phyloP scores from a whole-genome alignment of 805 yeast species.

The Hanseniaspora osmophila region DNA sequence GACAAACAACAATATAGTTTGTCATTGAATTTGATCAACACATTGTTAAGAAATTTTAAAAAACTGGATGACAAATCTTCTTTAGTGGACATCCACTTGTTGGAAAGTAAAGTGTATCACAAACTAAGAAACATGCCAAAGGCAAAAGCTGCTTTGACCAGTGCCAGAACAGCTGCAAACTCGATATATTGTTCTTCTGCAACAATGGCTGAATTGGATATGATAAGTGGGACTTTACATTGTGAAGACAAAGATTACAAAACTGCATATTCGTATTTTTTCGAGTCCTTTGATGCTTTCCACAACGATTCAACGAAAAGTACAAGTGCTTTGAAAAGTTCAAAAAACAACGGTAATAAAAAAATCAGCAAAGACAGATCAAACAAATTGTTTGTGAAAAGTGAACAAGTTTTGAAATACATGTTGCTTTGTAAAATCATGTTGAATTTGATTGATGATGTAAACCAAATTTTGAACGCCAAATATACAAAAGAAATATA shows the following conservation, averaged over 20 bases:
- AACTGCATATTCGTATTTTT: constrained; percentile 90
- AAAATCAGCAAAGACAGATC: neutral
- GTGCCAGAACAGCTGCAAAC: constrained; percentile 96
- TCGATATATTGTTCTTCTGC: constrained; percentile 90
- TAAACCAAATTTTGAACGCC: constrained; percentile 60
- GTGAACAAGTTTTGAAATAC: constrained; percentile 74
- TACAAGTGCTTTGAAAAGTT: constrained; percentile 17
- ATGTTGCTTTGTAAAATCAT: constrained; percentile 87
- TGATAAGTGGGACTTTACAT: constrained; percentile 88
- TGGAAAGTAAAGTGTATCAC: constrained; percentile 82
- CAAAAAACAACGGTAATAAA: constrained; percentile 14
- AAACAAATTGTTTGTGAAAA: constrained; percentile 39
- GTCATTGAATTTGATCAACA: constrained; percentile 57
- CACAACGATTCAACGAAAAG: constrained; percentile 23
- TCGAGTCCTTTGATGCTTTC: constrained; percentile 87
- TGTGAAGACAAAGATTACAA: constrained; percentile 95
- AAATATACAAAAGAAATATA: constrained; percentile 55
- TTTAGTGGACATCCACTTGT: constrained; percentile 84
- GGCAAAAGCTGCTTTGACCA: constrained; percentile 80
- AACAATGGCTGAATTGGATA: constrained; percentile 85
- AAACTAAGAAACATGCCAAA: constrained; percentile 83
- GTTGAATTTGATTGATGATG: constrained; percentile 78
- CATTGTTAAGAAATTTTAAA: constrained; percentile 71
- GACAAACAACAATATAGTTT: constrained; percentile 50
- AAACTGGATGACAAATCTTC: constrained; percentile 91